Conservation (phyloP, 306 rosid species). For the Coriaria nepalensis region DNA sequence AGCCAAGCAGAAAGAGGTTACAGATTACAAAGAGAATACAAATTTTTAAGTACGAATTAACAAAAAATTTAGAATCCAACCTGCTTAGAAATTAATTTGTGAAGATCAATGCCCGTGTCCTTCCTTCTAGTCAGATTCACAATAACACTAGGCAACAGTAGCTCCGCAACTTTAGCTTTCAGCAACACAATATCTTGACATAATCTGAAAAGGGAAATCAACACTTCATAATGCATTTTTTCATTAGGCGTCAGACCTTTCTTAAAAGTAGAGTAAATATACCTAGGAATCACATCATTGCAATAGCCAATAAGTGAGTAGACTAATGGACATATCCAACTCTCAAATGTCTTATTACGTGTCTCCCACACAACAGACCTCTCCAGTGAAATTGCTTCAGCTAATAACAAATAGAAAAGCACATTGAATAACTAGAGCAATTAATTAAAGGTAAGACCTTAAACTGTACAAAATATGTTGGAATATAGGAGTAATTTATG, state of each 20-base stretch:
- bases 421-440: too few species aligned
- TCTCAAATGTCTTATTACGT: conserved; percentile 55
- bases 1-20: too few species aligned
- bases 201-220: conserved; percentile 41
- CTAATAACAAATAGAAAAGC: conserved; percentile 29
- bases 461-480: too few species aligned
- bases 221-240: not conserved
- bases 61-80: conserved; percentile 16
- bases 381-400: conserved; percentile 55
- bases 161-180: conserved; percentile 86
- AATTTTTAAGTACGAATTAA: too few species aligned
- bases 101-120: conserved; percentile 54
- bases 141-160: conserved; percentile 58
- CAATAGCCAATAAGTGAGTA: conserved; percentile 55
- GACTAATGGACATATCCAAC: conserved; percentile 77
- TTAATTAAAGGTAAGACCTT: too few species aligned
- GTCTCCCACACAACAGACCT: conserved; percentile 58
- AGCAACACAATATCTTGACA: conserved; percentile 65
- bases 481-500: too few species aligned
- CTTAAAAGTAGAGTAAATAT: conserved; percentile 10
- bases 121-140: conserved; percentile 74
- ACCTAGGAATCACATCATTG: conserved; percentile 74
- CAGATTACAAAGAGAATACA: too few species aligned
- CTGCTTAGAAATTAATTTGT: conserved; percentile 48
- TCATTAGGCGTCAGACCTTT: not conserved